Percentiles rank a stretch among this genome's conserved stretches.
Evolutionary conservation across 306 rosid species (phyloP).

Genomic region (Begonia masoniana): DNA sequence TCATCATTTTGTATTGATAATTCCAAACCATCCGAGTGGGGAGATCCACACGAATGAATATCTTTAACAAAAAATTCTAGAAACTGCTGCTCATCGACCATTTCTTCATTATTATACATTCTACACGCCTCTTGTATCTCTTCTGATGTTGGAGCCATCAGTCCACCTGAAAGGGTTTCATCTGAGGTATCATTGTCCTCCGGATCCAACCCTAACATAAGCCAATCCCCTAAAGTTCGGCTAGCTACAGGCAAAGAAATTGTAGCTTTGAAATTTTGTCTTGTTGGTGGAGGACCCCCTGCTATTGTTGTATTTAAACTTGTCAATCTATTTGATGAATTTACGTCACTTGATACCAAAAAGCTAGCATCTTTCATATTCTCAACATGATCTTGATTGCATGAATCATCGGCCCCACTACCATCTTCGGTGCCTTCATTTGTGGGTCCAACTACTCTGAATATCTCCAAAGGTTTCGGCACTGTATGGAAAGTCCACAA

Average conservation of each 20-base stretch:
- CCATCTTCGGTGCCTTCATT: constrained; percentile 30
- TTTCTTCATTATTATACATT: constrained; percentile 15
- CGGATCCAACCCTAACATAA: constrained; percentile 43
- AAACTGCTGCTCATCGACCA: constrained; percentile 2
- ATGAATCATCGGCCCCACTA: constrained; percentile 19
- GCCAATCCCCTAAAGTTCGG: constrained; percentile 63
- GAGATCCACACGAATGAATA: no score
- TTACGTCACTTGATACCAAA: constrained; percentile 19
- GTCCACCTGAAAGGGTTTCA: no score
- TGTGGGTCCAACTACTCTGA: constrained; percentile 61
- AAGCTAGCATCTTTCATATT: constrained; percentile 19
- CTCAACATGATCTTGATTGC: constrained; percentile 19
- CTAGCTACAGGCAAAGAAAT: constrained; percentile 79
- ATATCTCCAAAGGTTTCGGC: constrained; percentile 51
- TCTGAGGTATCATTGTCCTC: constrained; percentile 12
- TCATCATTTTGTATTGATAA: constrained; percentile 9
- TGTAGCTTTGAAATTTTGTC: constrained; percentile 75
- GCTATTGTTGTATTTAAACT: constrained; percentile 77
- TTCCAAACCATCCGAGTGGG: no score
- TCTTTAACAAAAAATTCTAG: no score
- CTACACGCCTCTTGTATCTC: no score
- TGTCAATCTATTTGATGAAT: constrained; percentile 26
- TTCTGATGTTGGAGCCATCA: no score
- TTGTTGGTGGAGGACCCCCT: constrained; percentile 94
- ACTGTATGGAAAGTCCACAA: constrained; percentile 71